Evolutionary conservation across 352 stramenopile genomes (phyloP), one percentile per base, ranked within the genome.

Genomic region (Aphanomyces astaci): DNA sequence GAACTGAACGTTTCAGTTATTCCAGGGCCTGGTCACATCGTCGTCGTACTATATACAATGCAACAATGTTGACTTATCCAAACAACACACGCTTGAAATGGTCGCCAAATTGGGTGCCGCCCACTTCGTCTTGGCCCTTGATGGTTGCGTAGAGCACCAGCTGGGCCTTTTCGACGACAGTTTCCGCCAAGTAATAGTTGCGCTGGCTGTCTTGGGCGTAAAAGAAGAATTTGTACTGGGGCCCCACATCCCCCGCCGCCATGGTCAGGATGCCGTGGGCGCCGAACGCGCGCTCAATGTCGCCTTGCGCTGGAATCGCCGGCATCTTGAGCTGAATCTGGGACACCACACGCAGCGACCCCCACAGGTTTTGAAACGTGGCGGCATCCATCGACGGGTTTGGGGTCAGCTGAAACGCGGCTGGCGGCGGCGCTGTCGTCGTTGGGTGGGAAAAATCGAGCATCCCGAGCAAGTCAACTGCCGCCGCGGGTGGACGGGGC

Each of bases 191-290:
- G 64, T 86, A 92, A 52, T 81, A 85, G 9, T 74, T 68, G 10
- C 80, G 79, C 31, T 82, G 75, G 15, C 72, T 73, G 71, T 90
- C 82, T 71, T 92, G 84, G 30, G 82, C 82, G 71, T 90, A 90
- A 67, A 90, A 92, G 73, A 92, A 92, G 59, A 92, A 92, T 71
- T 92, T 92, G 77, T 84, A 87, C 74, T 92, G 84, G 43, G 78
- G 75, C 2, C 84, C 84, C 17, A 92, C 82, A 66, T 92, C 84
- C 11, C 84, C 82, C 28, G 84, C 90, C 13, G 84, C 82, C 82
- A 92, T 92, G 31, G 84, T 92, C 65, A 90, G 74, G 56, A 92
- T 83, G 52, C 73, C 77, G 4, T 70, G 72, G 7, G 73, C 73
- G 0, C 77, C 75, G 62, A 92, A 90, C 63, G 76, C 78, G 48